Base-by-base conservation (phyloP, 1,284 basidiomycete genomes). In the Ceratobasidium sp. region DNA sequence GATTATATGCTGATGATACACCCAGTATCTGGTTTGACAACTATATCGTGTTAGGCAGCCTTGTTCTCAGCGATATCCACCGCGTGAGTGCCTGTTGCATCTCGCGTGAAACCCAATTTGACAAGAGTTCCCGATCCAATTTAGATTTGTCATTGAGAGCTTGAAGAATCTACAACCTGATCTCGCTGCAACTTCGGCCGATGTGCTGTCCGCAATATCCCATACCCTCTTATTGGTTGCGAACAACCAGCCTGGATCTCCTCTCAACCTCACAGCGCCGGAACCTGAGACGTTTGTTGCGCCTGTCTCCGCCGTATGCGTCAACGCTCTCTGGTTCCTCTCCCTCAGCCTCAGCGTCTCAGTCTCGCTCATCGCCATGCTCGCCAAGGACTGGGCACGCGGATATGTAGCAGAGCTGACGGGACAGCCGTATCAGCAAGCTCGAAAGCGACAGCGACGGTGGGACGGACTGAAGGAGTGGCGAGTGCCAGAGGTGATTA, bases 291-390 rank as follows among this genome's bases (percentile, higher is more conserved):
- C 4, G 15, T 71, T 71, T 26, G 39, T 10, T 1, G 53, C 55
- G 40, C 18, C 69, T 40, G 3, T 23, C 23, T 26, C 69, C 2
- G 55, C 15, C 12, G 39, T 71, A n/a, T 71, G 55, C 13, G 55
- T 71, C 9, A 71, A 71, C 55, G 20, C 55, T 10, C 56, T 71
- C 1, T 71, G 69, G 69, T 71, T 71, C 55, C 40, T 71, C 13
- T 71, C 69, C 20, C 56, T 71, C 15, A 55, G 51, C 33, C 28
- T 71, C 6, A 70, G 68, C 40, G 68, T 70, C 39, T 55, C 49
- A 7, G 68, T 70, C 12, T 70, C 68, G 15, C 56, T 71, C 28
- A 40, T 71, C 3, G 44, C 69, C 18, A 71, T 71, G 69, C 69
- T 71, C 15, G 69, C 39, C 33, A 71, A 71, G 56, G 53, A 60